These are phyloP conservation scores for Pyricularia pennisetigena DNA, from an alignment of 2,329 filamentous ascomycete species.

Conservation along the genomic window DNA sequence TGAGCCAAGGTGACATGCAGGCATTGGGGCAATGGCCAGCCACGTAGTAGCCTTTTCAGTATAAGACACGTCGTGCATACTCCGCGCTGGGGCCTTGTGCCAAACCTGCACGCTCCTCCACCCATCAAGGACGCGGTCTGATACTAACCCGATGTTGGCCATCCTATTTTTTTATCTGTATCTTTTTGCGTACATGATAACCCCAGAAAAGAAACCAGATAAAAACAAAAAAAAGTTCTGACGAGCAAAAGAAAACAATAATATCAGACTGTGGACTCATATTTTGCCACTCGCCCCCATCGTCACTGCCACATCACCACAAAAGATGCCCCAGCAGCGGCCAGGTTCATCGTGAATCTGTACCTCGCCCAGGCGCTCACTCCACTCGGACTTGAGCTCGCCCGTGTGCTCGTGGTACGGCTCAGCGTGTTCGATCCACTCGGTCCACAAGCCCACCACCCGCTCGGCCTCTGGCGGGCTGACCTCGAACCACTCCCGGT, in stretches of 20 bases:
- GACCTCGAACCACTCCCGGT: slow-evolving; percentile 4
- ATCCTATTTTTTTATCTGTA: no score
- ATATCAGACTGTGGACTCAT: neutral
- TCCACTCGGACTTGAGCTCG: neutral
- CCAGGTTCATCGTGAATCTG: neutral
- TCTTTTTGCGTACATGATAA: no score
- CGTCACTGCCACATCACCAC: neutral
- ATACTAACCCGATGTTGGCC: no score
- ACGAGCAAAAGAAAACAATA: neutral
- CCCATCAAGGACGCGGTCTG: no score
- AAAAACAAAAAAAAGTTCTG: no score
- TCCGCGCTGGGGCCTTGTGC: no score
- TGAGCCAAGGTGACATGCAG: no score
- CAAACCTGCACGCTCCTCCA: no score
- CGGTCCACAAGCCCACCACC: neutral
- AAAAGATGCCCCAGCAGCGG: neutral
- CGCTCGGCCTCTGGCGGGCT: neutral
- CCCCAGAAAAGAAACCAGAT: neutral
- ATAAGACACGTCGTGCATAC: no score
- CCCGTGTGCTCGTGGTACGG: neutral
- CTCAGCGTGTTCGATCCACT: neutral
- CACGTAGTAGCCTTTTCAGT: no score
- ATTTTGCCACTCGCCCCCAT: neutral
- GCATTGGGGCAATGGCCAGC: no score
- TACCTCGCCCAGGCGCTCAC: neutral